Evolutionary conservation across 768 basidiomycete genomes (phyloP), one percentile per base, ranked within the genome.

Genomic region (Lactarius vividus): DNA sequence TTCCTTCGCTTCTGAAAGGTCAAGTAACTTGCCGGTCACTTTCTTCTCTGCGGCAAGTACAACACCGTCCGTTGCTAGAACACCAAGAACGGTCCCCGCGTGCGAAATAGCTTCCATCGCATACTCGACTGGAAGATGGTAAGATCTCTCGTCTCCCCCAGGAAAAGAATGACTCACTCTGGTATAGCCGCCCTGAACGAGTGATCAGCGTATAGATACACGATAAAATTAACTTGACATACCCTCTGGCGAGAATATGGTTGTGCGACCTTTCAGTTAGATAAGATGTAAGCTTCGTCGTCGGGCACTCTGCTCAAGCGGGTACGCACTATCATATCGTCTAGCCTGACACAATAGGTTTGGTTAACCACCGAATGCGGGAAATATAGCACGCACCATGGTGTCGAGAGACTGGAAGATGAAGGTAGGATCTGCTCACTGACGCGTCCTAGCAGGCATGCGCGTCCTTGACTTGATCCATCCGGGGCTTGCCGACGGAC

Each of bases 41-140:
- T 96, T 97, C 85, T 96, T 96, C 84, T 99, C 92, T 7, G 91
- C 95, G 0, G 92, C 95, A 3, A 96, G 82, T 10, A 96, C 92
- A 20, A 96, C 91, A 0, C 95, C 95, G 69, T 95, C 91, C 71
- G 87, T 90, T 33, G 94, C 93, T 33, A 96, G 83, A 63, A 96
- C 89, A 49, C 93, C 94, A n/a, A 96, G 85, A 54, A 96, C 94
- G 49, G 94, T 92, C 61, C 93, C 93, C 23, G 94, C 94, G 73
- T 95, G 91, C 33, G 95, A 97, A 82, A 98, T 98, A 65, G 95
- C 94, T 76, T 98, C 97, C 94, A 98, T 97, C 53, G 96, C 96
- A 85, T 99, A 99, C 81, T 99, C 96, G 81, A 98, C 96, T 96
- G 49, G 39, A 31, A 62, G 31, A 53, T 44, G 59, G 56, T 61